Evolutionary conservation across 495 filamentous ascomycete species (phyloP), one percentile per base, ranked within the genome.

Genomic region (Aspergillus kassunensis): DNA sequence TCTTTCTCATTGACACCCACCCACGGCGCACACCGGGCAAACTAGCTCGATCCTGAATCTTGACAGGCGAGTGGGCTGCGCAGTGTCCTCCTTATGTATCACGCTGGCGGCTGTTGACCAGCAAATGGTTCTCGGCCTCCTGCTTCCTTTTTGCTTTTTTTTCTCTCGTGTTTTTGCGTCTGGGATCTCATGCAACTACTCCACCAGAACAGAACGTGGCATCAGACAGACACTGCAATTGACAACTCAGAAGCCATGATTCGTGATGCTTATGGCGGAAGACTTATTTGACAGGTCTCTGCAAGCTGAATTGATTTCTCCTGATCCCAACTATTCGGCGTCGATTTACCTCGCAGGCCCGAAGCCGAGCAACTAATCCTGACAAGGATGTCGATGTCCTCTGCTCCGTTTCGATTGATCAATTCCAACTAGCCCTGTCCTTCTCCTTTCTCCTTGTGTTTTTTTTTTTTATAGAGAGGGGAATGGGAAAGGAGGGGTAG

Each of bases 241-340:
- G 39, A 36, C 30, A 30, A 41, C 41, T 35, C 37, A 45, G 49
- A 44, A 29, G 45, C 35, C 33, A 39, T 54, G 51, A 39, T 27
- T n/a, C n/a, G n/a, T n/a, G n/a, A n/a, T n/a, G n/a, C n/a, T 55
- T 49, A 24, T 42, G 53, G 52, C 53, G 52, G 53, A 47, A 54
- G 37, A 54, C 50, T 49, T 56, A 45, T 27, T 44, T 56, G 49
- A 56, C 59, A 56, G 42, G 21, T 7, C 42, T 53, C 37, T 49
- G 29, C 50, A 46, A 33, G 42, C 11, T 7, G 19, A 41, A 41
- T 27, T 27, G 13, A 39, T 18, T 6, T 29, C 30, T 20, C 16
- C 10, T 42, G 21, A 2, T 1, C 7, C n/a, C 21, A 15, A 37
- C 16, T 6, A 6, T 16, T 37, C 18, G 13, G 13, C n/a, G n/a